phyloP scores from a whole-genome alignment of 768 basidiomycete species.

The Kwoniella pini region DNA sequence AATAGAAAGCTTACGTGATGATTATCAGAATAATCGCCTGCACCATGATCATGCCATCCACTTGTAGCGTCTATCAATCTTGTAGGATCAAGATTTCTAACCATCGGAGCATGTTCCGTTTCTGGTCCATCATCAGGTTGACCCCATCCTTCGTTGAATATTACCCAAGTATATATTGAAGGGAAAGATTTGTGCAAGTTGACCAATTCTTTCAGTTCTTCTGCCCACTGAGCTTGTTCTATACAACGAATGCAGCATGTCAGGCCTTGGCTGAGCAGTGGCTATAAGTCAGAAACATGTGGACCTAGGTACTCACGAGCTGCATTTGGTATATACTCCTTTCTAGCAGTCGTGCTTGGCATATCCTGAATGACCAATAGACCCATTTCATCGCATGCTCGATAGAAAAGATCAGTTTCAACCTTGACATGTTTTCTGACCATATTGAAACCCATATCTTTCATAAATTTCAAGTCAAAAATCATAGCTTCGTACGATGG shows the following conservation, averaged over 20 bases:
- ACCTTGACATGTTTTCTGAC: slow-evolving; percentile 37
- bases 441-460: slow-evolving; percentile 33
- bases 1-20: slow-evolving; percentile 22
- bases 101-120: slow-evolving; percentile 14
- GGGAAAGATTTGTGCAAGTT: slow-evolving; percentile 31
- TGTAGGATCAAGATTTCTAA: slow-evolving; percentile 26
- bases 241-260: neutral
- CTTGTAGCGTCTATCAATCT: slow-evolving; percentile 20
- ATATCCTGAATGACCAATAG: slow-evolving; percentile 34
- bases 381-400: slow-evolving; percentile 33
- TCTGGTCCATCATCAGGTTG: slow-evolving; percentile 25
- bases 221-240: slow-evolving; percentile 29
- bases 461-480: slow-evolving; percentile 27
- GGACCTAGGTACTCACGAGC: too few relatives aligned
- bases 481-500: slow-evolving; percentile 31
- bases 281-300: too few relatives aligned
- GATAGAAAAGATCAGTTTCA: slow-evolving; percentile 31
- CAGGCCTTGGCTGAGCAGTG: too few relatives aligned
- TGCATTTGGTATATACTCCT: slow-evolving; percentile 9
- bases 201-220: slow-evolving; percentile 24
- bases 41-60: slow-evolving; percentile 32
- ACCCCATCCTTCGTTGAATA: slow-evolving; percentile 37
- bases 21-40: slow-evolving; percentile 31
- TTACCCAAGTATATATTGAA: slow-evolving; percentile 30
- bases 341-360: slow-evolving; percentile 20